These are phyloP conservation scores for Tolypocladium inflatum DNA, from an alignment of 2,329 filamentous ascomycete genomes.

Conservation along the genomic window DNA sequence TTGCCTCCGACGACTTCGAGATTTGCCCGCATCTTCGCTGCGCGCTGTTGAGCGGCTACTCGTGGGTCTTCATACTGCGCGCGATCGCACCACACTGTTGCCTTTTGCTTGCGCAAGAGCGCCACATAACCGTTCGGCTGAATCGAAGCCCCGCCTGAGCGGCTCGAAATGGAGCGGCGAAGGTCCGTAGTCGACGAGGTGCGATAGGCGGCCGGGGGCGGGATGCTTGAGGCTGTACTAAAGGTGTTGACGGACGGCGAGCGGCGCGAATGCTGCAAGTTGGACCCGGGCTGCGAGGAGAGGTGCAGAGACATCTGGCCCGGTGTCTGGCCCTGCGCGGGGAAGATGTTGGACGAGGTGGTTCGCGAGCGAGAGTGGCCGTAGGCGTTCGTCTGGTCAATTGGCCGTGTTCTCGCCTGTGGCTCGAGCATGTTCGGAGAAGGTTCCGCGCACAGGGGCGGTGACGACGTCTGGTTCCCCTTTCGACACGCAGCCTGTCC, in stretches of 20 bases:
- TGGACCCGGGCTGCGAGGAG: slow-evolving; percentile 1
- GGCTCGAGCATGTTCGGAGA: slow-evolving; percentile 20
- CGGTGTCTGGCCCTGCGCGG: slow-evolving; percentile 18
- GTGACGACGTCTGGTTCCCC: not conserved
- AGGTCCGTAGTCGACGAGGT: slow-evolving; percentile 47
- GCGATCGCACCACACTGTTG: slow-evolving; percentile 96
- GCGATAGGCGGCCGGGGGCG: slow-evolving; percentile 46
- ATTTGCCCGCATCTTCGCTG: slow-evolving; percentile 77
- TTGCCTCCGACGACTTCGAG: slow-evolving; percentile 67
- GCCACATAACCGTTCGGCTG: slow-evolving; percentile 79
- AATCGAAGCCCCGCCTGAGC: slow-evolving; percentile 49
- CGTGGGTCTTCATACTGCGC: slow-evolving; percentile 87
- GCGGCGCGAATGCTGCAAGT: slow-evolving; percentile 29
- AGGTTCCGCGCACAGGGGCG: not conserved
- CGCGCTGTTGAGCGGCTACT: slow-evolving; percentile 70
- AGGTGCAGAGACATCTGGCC: slow-evolving; percentile 2
- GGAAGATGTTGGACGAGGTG: slow-evolving; percentile 46
- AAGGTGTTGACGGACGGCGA: slow-evolving; percentile 59
- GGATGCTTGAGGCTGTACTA: slow-evolving; percentile 62
- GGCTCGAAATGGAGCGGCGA: slow-evolving; percentile 71
- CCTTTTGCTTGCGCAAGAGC: slow-evolving; percentile 92
- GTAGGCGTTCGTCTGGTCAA: slow-evolving; percentile 30
- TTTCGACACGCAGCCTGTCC: not conserved
- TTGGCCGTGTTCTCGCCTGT: slow-evolving; percentile 19
- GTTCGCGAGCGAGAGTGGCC: slow-evolving; percentile 46